phyloP scores from a whole-genome alignment of 2,329 filamentous ascomycete species.

The Cryphonectria nitschkei region DNA sequence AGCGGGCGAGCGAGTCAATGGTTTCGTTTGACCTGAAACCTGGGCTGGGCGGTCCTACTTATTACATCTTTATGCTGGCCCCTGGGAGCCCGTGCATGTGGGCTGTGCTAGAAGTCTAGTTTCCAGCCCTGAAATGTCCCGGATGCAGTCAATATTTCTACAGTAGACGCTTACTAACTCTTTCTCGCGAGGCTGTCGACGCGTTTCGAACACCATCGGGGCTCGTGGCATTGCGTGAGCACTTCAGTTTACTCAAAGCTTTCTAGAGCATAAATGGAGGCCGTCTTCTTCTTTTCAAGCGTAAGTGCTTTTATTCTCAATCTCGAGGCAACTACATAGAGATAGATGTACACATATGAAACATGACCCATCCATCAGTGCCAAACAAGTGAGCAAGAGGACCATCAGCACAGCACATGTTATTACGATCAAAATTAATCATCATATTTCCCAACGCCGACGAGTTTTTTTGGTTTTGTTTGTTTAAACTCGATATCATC shows the following conservation, averaged over 20 bases:
- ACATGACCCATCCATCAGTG: not conserved
- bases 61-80: not conserved
- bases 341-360: not conserved
- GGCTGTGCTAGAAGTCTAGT: not conserved
- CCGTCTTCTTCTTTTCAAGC: not conserved
- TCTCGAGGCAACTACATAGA: not conserved
- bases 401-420: not conserved
- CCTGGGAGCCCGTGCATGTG: not conserved
- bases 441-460: constrained; percentile 26
- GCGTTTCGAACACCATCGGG: not conserved
- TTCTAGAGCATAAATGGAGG: not conserved
- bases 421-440: constrained; percentile 15
- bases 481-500: constrained; percentile 22
- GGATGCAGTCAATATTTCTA: not conserved
- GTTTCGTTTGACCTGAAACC: not conserved
- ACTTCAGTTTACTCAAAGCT: not conserved
- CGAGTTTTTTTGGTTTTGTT: constrained; percentile 13
- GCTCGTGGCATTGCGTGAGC: not conserved
- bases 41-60: not conserved
- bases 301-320: not conserved
- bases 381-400: not conserved
- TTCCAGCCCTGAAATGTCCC: not conserved
- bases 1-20: not conserved
- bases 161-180: not conserved
- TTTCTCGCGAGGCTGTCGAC: not conserved